phyloP scores from a whole-genome alignment of 345 rosid genomes.

The Gossypium sturtianum region DNA sequence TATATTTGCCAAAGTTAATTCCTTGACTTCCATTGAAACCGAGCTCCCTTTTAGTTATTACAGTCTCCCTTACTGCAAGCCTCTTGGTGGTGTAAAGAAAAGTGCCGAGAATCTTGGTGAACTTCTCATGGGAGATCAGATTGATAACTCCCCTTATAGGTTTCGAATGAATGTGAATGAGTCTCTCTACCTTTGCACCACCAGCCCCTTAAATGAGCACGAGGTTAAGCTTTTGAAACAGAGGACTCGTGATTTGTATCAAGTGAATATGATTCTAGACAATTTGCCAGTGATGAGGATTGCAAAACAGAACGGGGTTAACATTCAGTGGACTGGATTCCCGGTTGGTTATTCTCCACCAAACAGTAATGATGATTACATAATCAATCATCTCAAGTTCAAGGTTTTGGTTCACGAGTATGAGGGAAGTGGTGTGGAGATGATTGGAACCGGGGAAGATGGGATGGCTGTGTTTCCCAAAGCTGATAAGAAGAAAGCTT shows the following conservation, averaged over 20 bases:
- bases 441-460: conserved; percentile 82
- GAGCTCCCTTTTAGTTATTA: conserved; percentile 81
- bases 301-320: conserved; percentile 57
- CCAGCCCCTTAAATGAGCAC: conserved; percentile 49
- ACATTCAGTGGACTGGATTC: conserved; percentile 80
- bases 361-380: conserved; percentile 68
- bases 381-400: conserved; percentile 76
- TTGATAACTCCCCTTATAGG: conserved; percentile 74
- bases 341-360: conserved; percentile 67
- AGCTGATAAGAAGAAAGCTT: conserved; percentile 58
- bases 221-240: conserved; percentile 85
- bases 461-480: conserved; percentile 70
- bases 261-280: conserved; percentile 79
- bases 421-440: conserved; percentile 63
- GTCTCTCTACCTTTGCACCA: conserved; percentile 64
- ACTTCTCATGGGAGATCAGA: conserved; percentile 87
- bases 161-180: conserved; percentile 66
- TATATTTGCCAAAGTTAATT: conserved; percentile 65
- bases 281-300: conserved; percentile 77
- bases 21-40: conserved; percentile 80
- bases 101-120: conserved; percentile 86
- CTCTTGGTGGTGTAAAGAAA: conserved; percentile 47
- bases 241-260: conserved; percentile 74
- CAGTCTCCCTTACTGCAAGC: conserved; percentile 72
- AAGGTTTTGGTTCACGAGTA: conserved; percentile 68